Conservation (phyloP, 1,139 yeast genomes). For the Yamadazyma mexicana region DNA sequence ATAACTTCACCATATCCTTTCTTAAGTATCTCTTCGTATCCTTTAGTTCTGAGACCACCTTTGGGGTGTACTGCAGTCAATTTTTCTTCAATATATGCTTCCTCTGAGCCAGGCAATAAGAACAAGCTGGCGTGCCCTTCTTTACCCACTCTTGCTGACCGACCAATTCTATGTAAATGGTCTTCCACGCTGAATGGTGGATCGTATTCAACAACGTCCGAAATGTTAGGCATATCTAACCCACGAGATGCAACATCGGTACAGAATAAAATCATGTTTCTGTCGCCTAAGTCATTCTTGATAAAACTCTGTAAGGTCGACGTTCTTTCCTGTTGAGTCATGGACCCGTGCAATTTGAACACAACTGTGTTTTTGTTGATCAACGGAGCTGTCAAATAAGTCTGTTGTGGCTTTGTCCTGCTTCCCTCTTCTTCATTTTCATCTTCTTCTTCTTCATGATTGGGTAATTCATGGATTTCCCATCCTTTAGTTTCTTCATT, state of each 20-base stretch:
- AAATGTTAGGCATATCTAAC: slow-evolving; percentile 64
- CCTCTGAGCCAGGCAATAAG: slow-evolving; percentile 85
- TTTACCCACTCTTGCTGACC: slow-evolving; percentile 74
- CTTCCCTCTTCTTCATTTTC: no score
- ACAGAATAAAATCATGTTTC: slow-evolving; percentile 72
- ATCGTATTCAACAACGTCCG: slow-evolving; percentile 65
- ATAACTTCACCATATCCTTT: slow-evolving; percentile 37
- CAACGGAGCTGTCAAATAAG: slow-evolving; percentile 52
- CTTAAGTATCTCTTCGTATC: slow-evolving; percentile 54
- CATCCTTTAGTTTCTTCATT: slow-evolving; percentile 25
- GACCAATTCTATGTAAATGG: slow-evolving; percentile 71
- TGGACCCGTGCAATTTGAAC: slow-evolving; percentile 88
- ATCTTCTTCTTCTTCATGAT: slow-evolving; percentile 22
- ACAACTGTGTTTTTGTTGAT: slow-evolving; percentile 51
- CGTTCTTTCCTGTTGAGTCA: slow-evolving; percentile 79
- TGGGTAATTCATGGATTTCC: slow-evolving; percentile 19
- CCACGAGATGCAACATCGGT: slow-evolving; percentile 81
- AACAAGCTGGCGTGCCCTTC: slow-evolving; percentile 69
- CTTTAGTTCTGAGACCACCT: slow-evolving; percentile 38
- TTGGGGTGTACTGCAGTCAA: slow-evolving; percentile 59
- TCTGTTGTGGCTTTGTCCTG: slow-evolving; percentile 14
- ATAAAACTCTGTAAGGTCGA: slow-evolving; percentile 70
- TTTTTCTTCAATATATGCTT: slow-evolving; percentile 67
- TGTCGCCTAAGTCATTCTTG: slow-evolving; percentile 24
- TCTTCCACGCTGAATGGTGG: slow-evolving; percentile 72